Conservation (phyloP, 2,329 filamentous ascomycete genomes). For the Ilyonectria destructans region DNA sequence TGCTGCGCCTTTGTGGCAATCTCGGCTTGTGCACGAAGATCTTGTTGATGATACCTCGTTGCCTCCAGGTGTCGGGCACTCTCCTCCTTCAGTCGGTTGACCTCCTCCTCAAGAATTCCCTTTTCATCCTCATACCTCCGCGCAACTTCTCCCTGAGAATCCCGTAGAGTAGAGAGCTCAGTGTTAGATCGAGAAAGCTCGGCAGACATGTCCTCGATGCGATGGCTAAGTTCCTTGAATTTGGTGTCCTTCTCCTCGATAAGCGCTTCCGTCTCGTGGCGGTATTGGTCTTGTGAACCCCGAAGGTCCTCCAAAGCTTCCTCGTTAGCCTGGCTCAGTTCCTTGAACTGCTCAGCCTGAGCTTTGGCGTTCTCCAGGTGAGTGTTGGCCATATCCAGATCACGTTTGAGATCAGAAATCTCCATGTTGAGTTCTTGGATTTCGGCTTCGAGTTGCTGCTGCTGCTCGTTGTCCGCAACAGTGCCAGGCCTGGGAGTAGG, state of each 20-base stretch:
- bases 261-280: conserved; percentile 85
- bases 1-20: conserved; percentile 95
- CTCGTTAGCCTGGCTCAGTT: conserved; percentile 89
- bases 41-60: conserved; percentile 88
- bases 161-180: conserved; percentile 85
- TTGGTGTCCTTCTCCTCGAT: conserved; percentile 84
- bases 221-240: conserved; percentile 86
- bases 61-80: conserved; percentile 85
- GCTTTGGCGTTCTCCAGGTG: conserved; percentile 87
- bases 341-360: conserved; percentile 90
- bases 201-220: conserved; percentile 85
- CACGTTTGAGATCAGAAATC: conserved; percentile 88
- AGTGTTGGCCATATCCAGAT: conserved; percentile 84
- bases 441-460: conserved; percentile 70
- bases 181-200: conserved; percentile 88
- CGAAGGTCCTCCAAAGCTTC: conserved; percentile 87
- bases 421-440: conserved; percentile 88
- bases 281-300: conserved; percentile 87
- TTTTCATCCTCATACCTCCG: conserved; percentile 87
- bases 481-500: conserved; percentile 75
- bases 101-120: conserved; percentile 82
- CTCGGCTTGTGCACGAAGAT: conserved; percentile 92
- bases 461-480: conserved; percentile 61
- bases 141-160: conserved; percentile 83
- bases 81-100: conserved; percentile 86